Evolutionary conservation across 106 monocot species (phyloP).

Genomic region (Chionographis japonica): DNA sequence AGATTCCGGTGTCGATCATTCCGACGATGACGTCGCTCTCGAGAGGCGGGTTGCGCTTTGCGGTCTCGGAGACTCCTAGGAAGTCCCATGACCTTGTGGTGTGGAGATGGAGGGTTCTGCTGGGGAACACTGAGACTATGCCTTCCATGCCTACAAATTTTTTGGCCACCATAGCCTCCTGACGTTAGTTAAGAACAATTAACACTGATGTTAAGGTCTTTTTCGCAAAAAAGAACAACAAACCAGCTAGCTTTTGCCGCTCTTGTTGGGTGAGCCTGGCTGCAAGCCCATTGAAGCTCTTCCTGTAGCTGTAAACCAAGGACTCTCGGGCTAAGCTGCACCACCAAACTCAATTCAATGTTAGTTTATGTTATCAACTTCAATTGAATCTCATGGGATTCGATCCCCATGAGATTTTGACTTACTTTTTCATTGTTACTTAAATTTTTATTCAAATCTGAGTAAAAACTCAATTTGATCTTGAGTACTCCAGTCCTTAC

Average conservation of each 20-base stretch:
- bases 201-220: not conserved
- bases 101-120: constrained; percentile 16
- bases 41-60: not conserved
- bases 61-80: constrained; percentile 7
- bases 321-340: constrained; percentile 8
- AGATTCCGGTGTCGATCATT: constrained; percentile 19
- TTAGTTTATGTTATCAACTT: not conserved
- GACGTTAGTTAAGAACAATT: not conserved
- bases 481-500: too few relatives aligned
- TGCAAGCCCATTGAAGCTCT: constrained; percentile 27
- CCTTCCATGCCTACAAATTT: constrained; percentile 17
- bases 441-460: too few relatives aligned
- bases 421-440: too few relatives aligned
- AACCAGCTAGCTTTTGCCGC: constrained; percentile 14
- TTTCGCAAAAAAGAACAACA: not conserved
- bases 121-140: constrained; percentile 36
- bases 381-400: too few relatives aligned
- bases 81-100: constrained; percentile 47
- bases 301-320: constrained; percentile 25
- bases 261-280: constrained; percentile 21
- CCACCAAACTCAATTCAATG: too few relatives aligned
- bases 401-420: too few relatives aligned
- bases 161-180: not conserved
- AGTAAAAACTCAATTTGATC: too few relatives aligned
- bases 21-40: constrained; percentile 17